Evolutionary conservation across 2,329 filamentous ascomycete species (phyloP), one percentile per base, ranked within the genome.

Genomic region (Lecanicillium sp.): DNA sequence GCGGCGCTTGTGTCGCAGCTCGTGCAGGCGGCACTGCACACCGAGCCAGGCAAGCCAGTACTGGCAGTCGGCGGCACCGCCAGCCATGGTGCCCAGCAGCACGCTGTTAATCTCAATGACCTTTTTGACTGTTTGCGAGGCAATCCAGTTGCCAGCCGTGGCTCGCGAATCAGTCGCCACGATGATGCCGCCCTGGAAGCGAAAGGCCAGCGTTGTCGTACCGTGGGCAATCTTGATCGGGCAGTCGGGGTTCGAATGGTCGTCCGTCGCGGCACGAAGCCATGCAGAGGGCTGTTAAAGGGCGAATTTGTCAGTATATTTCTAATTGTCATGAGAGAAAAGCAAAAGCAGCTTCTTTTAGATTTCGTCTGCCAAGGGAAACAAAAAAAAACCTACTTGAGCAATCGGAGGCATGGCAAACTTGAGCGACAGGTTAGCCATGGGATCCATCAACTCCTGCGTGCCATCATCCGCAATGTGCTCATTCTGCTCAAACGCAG

Each of bases 211-310:
- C 37, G 92, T 98, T 43, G 92, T 98, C 45, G 92, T 98, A 59
- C 92, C 92, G 78, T 98, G 92, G 48, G 92, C 92, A 56, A 98
- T 89, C 77, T 98, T 98, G 77, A 98, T 98, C 52, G 92, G 92
- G 67, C 89, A 95, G 67, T 85, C 80, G 43, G 92, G 88, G 73
- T 98, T 98, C 54, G 88, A 82, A 65, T 89, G 82, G 76, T 98
- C 92, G 71, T 98, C 92, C 51, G 92, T 96, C 64, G 87, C 87
- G 52, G 92, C 86, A 60, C 92, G 89, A 56, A 98, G 86, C 84
- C 92, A 98, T 56, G 87, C 80, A 48, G 88, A 85, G 51, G 87
- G 85, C 85, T 95, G 59, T 2, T 12, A 7, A 25, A 19, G 11
- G 27, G 30, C 9, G 43, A 14, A 15, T 30, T 13, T 25, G 22